These are phyloP conservation scores for Acorus gramineus DNA, from an alignment of 106 monocot species.

Conservation along the genomic window DNA sequence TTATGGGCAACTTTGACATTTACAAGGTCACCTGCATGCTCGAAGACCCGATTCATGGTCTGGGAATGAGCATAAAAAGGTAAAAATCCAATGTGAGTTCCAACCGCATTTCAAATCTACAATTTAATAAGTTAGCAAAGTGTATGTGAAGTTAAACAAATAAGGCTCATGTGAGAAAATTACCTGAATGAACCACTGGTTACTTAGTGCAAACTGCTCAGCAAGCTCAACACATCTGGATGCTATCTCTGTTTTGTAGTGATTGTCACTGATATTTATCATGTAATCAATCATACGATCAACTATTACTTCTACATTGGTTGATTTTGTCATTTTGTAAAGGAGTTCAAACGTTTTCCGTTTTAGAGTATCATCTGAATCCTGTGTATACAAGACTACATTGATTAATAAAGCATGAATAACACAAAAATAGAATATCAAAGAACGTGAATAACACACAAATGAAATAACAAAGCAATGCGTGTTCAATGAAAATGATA, in stretches of 20 bases:
- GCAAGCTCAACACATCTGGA: constrained; percentile 99
- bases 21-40: constrained; percentile 98
- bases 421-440: too few species aligned
- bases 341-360: constrained; percentile 94
- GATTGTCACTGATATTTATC: constrained; percentile 86
- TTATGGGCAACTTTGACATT: constrained; percentile 90
- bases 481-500: not conserved
- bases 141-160: not conserved
- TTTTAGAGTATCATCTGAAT: constrained; percentile 95
- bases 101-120: too few species aligned
- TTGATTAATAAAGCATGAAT: too few species aligned
- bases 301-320: constrained; percentile 98
- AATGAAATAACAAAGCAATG: not conserved
- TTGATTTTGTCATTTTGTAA: constrained; percentile 97
- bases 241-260: constrained; percentile 98
- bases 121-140: not conserved
- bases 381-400: too few species aligned
- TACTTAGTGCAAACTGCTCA: constrained; percentile 97
- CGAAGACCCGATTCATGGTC: constrained; percentile 99
- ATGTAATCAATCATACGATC: constrained; percentile 99
- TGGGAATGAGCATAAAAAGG: constrained; percentile 28
- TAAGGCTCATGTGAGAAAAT: not conserved
- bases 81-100: too few species aligned
- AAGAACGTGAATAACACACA: too few species aligned
- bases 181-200: constrained; percentile 99